These are phyloP conservation scores for Phytopythium kandeliae DNA, from an alignment of 352 stramenopile species.

Conservation along the genomic window DNA sequence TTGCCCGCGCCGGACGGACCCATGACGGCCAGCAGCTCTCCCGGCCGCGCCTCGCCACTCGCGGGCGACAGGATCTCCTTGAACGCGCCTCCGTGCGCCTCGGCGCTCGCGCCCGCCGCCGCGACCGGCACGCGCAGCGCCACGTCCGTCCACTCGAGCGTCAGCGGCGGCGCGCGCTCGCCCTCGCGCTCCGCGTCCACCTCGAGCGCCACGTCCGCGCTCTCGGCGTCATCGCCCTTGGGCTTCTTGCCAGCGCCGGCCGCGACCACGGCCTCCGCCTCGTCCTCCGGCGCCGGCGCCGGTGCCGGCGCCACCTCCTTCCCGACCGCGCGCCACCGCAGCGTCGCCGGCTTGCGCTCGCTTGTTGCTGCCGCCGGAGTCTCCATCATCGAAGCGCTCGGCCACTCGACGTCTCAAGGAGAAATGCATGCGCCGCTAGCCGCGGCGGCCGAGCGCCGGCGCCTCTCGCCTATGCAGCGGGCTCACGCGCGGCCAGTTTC, in stretches of 20 bases:
- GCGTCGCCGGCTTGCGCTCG: too few species aligned
- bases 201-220: constrained; percentile 1
- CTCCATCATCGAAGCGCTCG: too few species aligned
- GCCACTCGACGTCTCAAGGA: too few species aligned
- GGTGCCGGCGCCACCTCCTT: constrained; percentile 1
- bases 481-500: too few species aligned
- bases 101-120: too few species aligned
- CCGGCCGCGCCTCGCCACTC: constrained; percentile 37
- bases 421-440: too few species aligned
- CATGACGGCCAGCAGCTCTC: constrained; percentile 63
- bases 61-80: constrained; percentile 52
- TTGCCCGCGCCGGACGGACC: constrained; percentile 78
- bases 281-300: background rate
- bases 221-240: constrained; percentile 4
- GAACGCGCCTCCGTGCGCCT: too few species aligned
- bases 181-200: too few species aligned
- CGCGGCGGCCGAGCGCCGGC: too few species aligned
- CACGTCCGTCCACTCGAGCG: constrained; percentile 1
- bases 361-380: background rate
- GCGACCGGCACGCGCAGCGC: constrained; percentile 2
- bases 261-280: background rate
- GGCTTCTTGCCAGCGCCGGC: background rate
- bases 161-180: constrained; percentile 2
- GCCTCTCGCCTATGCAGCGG: too few species aligned
- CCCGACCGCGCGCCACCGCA: constrained; percentile 6